Base-by-base conservation (phyloP, 2,329 filamentous ascomycete species). In the Macrophomina phaseolina region DNA sequence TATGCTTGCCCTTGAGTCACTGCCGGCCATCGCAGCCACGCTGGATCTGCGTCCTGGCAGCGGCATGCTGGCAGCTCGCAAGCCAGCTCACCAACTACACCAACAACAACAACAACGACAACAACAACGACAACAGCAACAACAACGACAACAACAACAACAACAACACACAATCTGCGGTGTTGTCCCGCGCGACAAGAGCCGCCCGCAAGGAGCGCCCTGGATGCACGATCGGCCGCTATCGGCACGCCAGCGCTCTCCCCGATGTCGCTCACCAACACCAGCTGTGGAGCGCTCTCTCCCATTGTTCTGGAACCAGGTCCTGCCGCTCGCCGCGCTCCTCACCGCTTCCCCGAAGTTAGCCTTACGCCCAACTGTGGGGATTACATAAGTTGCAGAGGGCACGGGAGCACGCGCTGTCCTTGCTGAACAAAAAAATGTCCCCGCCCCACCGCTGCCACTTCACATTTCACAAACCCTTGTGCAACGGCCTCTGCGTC, bases 391-490 rank as follows among this genome's bases (percentile, higher is more conserved):
- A 62, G 58, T 49, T 28, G 42, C 42, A 23, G n/a, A 23, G 32
- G 40, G 56, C 56, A 61, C 56, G 56, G 56, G 56, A 61, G 56
- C 56, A 61, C 58, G 45, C 58, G 58, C 45, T 62, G 45, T 61
- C 56, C 56, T 61, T 61, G 56, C 56, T 49, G 58, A 49, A 62
- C 58, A 62, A 61, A 58, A 23, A 36, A 45, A 23, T 45, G 9
- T 23, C n/a, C 58, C n/a, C 16, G 58, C 58, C 58, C 58, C 58
- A 62, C 58, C 45, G 45, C 40, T 61, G 18, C 42, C 56, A 61
- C 56, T 61, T 46, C 45, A 62, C 58, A 62, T 62, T 62, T 62
- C 58, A 62, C 58, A 62, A 62, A 48, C 58, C 30, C 45, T 62
- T 62, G 58, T 62, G 58, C 58, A 62, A 62, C 58, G 55, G 38